Evolutionary conservation across 2,329 filamentous ascomycete species (phyloP), one percentile per base, ranked within the genome.

Genomic region (Grosmannia clavigera): DNA sequence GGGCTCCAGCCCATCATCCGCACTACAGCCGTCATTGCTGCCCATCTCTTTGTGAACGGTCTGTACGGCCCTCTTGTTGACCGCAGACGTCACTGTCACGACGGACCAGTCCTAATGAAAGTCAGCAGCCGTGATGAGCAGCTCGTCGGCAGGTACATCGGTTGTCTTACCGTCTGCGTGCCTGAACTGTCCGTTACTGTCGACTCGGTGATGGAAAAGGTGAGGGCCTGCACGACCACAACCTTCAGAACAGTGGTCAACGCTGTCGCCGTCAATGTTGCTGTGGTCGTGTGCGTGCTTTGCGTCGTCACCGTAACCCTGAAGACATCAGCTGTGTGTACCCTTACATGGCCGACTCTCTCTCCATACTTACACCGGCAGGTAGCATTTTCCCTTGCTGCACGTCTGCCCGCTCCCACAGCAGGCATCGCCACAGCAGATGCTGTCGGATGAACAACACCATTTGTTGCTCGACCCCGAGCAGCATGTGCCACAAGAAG

Each of bases 391-490:
- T 1, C 69, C 69, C 5, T 66, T 52, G 53, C 60, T 66, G 60
- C 70, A 71, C 10, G 66, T 67, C 62, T 71, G 67, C 11, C 68
- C 69, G 38, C 60, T 63, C 3, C 62, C 63, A 63, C 70, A 71
- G 61, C 70, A 71, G n/a, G 68, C 65, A 9, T 60, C 60, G 50
- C 69, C 70, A 55, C 70, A 71, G 60, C 70, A 71, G 46, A 64
- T 29, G 43, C 65, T 60, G n/a, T 64, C 68, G 1, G 62, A 55
- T 5, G 63, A 63, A 51, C 70, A 71, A 62, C 70, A 71, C 63
- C 64, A 67, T 35, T 63, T 61, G 57, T 61, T 57, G 27, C 62
- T 59, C 1, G 35, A 46, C 58, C 62, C 61, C 1, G 35, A 46
- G 58, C 70, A 71, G 61, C 70, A 71, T 4, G 64, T 66, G 12